Evolutionary conservation across 2,329 filamentous ascomycete genomes (phyloP).

Genomic region (Colletotrichum zoysiae): DNA sequence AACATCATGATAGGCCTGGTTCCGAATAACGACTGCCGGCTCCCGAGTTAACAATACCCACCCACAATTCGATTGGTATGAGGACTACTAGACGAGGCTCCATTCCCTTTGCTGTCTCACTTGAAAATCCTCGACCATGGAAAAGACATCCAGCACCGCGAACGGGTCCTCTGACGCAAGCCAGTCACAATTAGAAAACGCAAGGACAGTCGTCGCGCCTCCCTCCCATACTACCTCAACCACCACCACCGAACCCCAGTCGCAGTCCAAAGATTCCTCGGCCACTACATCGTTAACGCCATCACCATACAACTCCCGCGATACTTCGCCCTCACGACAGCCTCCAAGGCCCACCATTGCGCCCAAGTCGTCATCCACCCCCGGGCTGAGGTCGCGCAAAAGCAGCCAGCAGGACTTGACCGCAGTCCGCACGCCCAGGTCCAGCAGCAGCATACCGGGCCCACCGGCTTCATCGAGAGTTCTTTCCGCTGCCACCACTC

Average conservation of each 20-base stretch:
- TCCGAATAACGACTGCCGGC: constrained; percentile 39
- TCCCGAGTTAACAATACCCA: constrained; percentile 42
- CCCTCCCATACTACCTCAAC: constrained; percentile 47
- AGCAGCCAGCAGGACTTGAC: constrained; percentile 75
- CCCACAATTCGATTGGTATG: constrained; percentile 38
- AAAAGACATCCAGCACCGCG: constrained; percentile 50
- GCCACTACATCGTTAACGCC: constrained; percentile 52
- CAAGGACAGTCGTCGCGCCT: constrained; percentile 43
- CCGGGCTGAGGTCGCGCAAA: constrained; percentile 69
- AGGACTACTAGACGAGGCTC: constrained; percentile 39
- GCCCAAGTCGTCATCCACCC: constrained; percentile 48
- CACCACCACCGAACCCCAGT: constrained; percentile 47
- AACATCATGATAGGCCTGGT: constrained; percentile 42
- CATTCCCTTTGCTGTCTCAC: constrained; percentile 43
- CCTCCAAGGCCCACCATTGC: constrained; percentile 51
- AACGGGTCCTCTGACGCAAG: constrained; percentile 47
- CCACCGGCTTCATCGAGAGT: constrained; percentile 74
- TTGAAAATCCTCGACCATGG: constrained; percentile 51
- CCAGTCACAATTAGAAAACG: constrained; percentile 39
- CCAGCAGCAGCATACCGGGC: constrained; percentile 67
- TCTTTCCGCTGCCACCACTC: constrained; percentile 76
- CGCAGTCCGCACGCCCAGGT: constrained; percentile 66
- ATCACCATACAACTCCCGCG: constrained; percentile 57
- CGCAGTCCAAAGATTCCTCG: constrained; percentile 53
- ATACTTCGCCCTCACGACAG: constrained; percentile 62